These are phyloP conservation scores for Rubia yunnanensis DNA, from an alignment of 257 asterid species.

Conservation along the genomic window DNA sequence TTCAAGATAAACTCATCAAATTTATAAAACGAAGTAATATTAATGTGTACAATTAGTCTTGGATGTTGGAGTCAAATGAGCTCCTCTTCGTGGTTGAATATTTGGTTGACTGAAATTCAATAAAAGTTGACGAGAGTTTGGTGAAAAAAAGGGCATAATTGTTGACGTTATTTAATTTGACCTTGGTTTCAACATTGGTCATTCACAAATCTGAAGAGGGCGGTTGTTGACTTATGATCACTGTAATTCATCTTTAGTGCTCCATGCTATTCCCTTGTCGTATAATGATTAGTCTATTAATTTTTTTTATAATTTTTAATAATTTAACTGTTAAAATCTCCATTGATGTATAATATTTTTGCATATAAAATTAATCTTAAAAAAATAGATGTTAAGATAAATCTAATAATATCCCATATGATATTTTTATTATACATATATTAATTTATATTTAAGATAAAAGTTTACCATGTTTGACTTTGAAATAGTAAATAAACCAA, in stretches of 20 bases:
- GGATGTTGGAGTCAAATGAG: neutral
- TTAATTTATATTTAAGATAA: no score
- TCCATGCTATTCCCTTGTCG: neutral
- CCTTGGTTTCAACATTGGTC: neutral
- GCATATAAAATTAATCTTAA: no score
- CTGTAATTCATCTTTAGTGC: neutral
- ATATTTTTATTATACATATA: no score
- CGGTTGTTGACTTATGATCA: slow-evolving; percentile 1
- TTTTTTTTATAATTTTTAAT: neutral
- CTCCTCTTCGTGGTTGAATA: neutral
- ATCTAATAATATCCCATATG: no score
- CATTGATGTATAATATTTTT: no score
- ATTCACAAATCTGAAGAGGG: neutral
- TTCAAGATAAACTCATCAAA: no score
- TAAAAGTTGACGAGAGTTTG: neutral
- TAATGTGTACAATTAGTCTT: neutral
- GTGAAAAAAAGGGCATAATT: neutral
- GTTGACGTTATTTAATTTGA: neutral
- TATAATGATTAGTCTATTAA: no score
- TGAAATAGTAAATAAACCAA: no score
- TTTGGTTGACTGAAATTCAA: neutral
- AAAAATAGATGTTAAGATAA: no score
- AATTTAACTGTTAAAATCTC: no score
- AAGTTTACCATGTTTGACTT: no score
- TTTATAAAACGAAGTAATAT: no score